Evolutionary conservation across 1,284 basidiomycete species (phyloP), one percentile per base, ranked within the genome.

Genomic region (Leccinum pachyderme): DNA sequence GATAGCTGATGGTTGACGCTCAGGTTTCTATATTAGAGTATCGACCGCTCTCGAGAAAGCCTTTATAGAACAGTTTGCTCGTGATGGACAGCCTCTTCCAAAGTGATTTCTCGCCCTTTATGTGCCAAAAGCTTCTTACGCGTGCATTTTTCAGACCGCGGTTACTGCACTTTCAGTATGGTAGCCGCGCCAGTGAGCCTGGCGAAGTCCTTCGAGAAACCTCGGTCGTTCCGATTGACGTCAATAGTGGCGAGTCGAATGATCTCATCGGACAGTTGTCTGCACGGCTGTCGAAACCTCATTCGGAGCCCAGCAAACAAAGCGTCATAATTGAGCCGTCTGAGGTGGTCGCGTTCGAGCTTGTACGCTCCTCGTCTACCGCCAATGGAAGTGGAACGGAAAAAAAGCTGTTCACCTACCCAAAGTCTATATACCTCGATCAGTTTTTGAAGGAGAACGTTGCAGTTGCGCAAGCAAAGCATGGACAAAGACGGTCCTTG

Each of bases 371-470:
- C 41, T 55, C 60, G 4, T 37, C 58, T 3, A 47, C 50, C 22
- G 8, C 55, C 8, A 41, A n/a, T 32, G 57, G 71, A 2, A 56
- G 66, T 8, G 74, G 68, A 53, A 49, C 68, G 53, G 73, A 77
- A 15, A 69, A 73, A 7, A 77, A 81, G 54, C 73, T 74, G 2
- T 85, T 90, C 61, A 69, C 67, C 24, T 91, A 81, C 59, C 87
- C 89, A 3, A 80, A 78, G 59, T 72, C 74, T 32, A 73, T 91
- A 43, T 89, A 81, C 63, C 73, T 91, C 50, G 89, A 91, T 64
- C 81, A 82, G 55, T 91, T 89, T 63, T 62, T 90, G 59, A 74
- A 75, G 50, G 76, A 79, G 51, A 89, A 87, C 51, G 61, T 81
- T 3, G 73, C 75, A 13, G 58, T 84, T 31, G 78, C 81, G 5